These are phyloP conservation scores for Colletotrichum sp. DNA, from an alignment of 2,329 filamentous ascomycete species.

Conservation along the genomic window DNA sequence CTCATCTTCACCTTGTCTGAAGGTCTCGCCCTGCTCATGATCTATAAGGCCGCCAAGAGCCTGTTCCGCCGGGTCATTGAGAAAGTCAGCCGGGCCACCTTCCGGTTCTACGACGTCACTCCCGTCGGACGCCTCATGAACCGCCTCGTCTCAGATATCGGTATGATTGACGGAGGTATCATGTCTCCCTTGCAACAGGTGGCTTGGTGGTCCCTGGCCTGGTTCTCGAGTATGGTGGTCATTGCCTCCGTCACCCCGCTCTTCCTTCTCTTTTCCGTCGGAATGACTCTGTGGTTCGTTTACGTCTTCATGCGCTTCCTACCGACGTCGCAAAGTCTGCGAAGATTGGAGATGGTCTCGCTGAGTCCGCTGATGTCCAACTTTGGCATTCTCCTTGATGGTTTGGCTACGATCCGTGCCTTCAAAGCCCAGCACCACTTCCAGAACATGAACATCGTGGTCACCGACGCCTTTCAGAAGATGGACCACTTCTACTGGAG, in stretches of 20 bases:
- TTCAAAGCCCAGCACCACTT: constrained; percentile 82
- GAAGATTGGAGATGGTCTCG: constrained; percentile 88
- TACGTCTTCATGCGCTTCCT: constrained; percentile 79
- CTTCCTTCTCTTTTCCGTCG: constrained; percentile 75
- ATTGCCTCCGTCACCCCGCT: constrained; percentile 80
- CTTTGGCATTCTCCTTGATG: constrained; percentile 86
- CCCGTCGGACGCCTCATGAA: constrained; percentile 93
- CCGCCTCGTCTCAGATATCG: constrained; percentile 87
- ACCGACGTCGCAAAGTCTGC: constrained; percentile 81
- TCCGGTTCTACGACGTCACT: constrained; percentile 90
- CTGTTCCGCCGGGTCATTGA: constrained; percentile 78
- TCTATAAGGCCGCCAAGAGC: constrained; percentile 76
- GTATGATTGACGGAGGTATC: constrained; percentile 87
- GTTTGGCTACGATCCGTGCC: constrained; percentile 84
- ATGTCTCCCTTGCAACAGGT: constrained; percentile 75
- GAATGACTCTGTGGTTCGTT: constrained; percentile 72
- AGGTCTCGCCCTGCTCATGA: constrained; percentile 74
- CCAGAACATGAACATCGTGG: constrained; percentile 77
- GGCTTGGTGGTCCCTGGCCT: constrained; percentile 72
- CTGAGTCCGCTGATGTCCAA: constrained; percentile 90
- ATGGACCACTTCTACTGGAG: constrained; percentile 98
- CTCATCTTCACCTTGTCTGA: constrained; percentile 66
- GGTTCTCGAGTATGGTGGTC: constrained; percentile 74
- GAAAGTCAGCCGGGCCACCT: constrained; percentile 78
- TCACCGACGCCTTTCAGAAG: constrained; percentile 88